Evolutionary conservation across 495 filamentous ascomycete species (phyloP).

Genomic region (Penicillium herquei): DNA sequence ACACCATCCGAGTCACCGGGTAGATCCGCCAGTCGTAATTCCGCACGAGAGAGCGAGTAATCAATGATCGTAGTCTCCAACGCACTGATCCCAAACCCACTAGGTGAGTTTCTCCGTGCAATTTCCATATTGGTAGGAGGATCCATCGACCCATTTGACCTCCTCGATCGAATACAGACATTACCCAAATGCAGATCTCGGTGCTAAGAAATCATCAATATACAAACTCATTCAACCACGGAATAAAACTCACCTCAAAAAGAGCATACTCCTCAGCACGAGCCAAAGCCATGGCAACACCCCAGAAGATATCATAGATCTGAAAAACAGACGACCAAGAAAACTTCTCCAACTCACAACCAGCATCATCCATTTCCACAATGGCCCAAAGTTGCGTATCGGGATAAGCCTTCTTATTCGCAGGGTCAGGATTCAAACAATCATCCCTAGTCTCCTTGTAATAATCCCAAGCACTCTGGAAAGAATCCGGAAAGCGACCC

Average conservation of each 20-base stretch:
- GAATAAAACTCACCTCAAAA: constrained; percentile 61
- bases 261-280: constrained; percentile 68
- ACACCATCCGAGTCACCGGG: constrained; percentile 23
- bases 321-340: constrained; percentile 54
- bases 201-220: constrained; percentile 47
- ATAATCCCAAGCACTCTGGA: constrained; percentile 66
- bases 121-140: constrained; percentile 33
- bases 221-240: background rate
- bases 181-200: constrained; percentile 88
- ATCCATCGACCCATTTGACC: constrained; percentile 33
- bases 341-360: constrained; percentile 68
- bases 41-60: constrained; percentile 78
- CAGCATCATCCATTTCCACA: constrained; percentile 85
- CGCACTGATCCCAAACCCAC: constrained; percentile 63
- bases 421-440: constrained; percentile 64
- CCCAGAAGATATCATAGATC: constrained; percentile 85
- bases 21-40: constrained; percentile 28
- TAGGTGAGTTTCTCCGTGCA: constrained; percentile 26
- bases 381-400: constrained; percentile 74
- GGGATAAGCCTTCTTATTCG: constrained; percentile 54
- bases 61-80: constrained; percentile 84
- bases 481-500: constrained; percentile 61
- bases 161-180: constrained; percentile 64
- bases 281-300: constrained; percentile 71
- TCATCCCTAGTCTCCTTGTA: constrained; percentile 59